A percentile compares a stretch with the other conserved stretches of the same genome.
phyloP scores from a whole-genome alignment of 495 filamentous ascomycete genomes.

The Penicillium silybi region DNA sequence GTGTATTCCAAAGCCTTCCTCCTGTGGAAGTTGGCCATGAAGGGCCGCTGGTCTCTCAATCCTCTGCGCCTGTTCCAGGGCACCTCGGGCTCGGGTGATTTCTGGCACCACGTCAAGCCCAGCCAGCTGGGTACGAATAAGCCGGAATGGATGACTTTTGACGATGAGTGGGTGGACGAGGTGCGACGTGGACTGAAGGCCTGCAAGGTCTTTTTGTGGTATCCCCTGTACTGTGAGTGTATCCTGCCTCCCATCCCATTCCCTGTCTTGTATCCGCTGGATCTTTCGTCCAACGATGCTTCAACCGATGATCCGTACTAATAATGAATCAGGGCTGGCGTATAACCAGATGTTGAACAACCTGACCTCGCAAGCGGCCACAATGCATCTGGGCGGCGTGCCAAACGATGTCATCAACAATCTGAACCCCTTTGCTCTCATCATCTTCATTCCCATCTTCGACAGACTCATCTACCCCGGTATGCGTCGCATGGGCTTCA shows the following conservation, averaged over 20 bases:
- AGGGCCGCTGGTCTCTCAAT: slow-evolving; percentile 60
- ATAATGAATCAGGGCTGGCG: slow-evolving; percentile 42
- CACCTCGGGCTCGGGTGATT: slow-evolving; percentile 38
- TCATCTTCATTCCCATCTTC: slow-evolving; percentile 75
- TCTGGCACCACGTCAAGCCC: slow-evolving; percentile 68
- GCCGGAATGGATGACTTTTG: slow-evolving; percentile 64
- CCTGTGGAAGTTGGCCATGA: slow-evolving; percentile 54
- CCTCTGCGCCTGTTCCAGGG: slow-evolving; percentile 46
- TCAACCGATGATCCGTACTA: background rate
- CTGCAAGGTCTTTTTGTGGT: slow-evolving; percentile 65
- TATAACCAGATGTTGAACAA: slow-evolving; percentile 64
- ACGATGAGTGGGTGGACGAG: slow-evolving; percentile 72
- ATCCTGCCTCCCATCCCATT: background rate
- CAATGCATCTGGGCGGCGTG: slow-evolving; percentile 64
- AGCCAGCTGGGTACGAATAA: slow-evolving; percentile 40
- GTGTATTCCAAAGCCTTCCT: slow-evolving; percentile 57
- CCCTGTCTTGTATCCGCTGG: too few species aligned
- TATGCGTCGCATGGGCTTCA: slow-evolving; percentile 57
- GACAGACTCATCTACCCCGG: slow-evolving; percentile 67
- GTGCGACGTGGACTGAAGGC: slow-evolving; percentile 64
- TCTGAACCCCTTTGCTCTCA: slow-evolving; percentile 68
- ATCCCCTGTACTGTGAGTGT: slow-evolving; percentile 58
- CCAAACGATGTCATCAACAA: slow-evolving; percentile 80
- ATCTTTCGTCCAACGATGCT: too few species aligned
- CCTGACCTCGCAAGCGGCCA: slow-evolving; percentile 69